Evolutionary conservation across 1,284 basidiomycete species (phyloP), one percentile per base, ranked within the genome.

Genomic region (Rhodotorula sp.): DNA sequence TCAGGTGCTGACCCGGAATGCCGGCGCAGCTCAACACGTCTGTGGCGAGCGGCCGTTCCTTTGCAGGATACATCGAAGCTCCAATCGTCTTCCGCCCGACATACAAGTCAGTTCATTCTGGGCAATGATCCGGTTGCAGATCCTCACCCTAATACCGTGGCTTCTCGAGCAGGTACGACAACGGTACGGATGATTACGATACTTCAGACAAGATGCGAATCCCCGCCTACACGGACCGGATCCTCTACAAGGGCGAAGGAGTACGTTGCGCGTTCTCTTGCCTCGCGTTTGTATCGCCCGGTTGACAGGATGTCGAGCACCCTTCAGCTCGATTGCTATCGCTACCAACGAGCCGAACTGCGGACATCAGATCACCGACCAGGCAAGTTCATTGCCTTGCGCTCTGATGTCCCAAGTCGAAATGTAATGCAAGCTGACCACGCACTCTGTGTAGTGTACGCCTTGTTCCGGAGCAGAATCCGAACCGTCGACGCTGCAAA

Each of bases 171-270:
- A 77, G 68, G 57, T 72, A 71, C 71, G 82, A 84, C 71, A 82
- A 83, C 58, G 82, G 83, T 7, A 82, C 92, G 14, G 89, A 95
- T 74, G 84, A 84, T 60, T 99, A 98, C 80, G 96, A 99, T 80
- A 90, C 93, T 5, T 92, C 92, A 74, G 96, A 99, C 81, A 99
- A 99, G 83, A 87, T 90, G 84, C 87, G 96, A 12, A 90, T 97
- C 79, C 96, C 96, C 2, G 93, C 95, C 14, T 99, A 95, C 95
- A 99, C 94, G 77, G 94, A 97, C 82, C 90, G 94, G n/a, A 87
- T 99, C 22, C 80, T 99, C 62, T 96, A 89, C 83, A 87, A 87
- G 71, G 93, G 93, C 15, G 78, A 79, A 55, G 82, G 84, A 37
- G 84, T 94, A 61, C 87, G 91, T 6, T 7, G 18, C 20, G 22